phyloP scores from a whole-genome alignment of 805 yeast species.

The Hanseniaspora vineae region DNA sequence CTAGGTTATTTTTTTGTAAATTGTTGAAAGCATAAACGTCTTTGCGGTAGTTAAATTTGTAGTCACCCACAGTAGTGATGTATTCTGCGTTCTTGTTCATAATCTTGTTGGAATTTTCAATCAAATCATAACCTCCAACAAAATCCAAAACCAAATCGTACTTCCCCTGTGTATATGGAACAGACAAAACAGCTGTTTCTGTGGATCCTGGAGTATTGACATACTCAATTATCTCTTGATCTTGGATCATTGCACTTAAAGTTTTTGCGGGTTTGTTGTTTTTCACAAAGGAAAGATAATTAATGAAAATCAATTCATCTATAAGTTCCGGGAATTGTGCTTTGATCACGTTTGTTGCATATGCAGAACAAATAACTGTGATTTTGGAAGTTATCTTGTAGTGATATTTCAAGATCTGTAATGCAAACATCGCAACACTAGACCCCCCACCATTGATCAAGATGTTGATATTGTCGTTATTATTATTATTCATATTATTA shows the following conservation, averaged over 20 bases:
- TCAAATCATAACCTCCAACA: slow-evolving; percentile 50
- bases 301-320: slow-evolving; percentile 27
- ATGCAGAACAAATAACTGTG: slow-evolving; percentile 45
- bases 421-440: slow-evolving; percentile 50
- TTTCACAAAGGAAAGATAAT: slow-evolving; percentile 9
- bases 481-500: slow-evolving; percentile 1
- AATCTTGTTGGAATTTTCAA: slow-evolving; percentile 29
- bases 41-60: slow-evolving; percentile 27
- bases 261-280: slow-evolving; percentile 19
- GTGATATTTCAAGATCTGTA: slow-evolving; percentile 43
- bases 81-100: slow-evolving; percentile 40
- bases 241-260: slow-evolving; percentile 18
- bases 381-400: slow-evolving; percentile 37
- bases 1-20: slow-evolving; percentile 22
- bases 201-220: slow-evolving; percentile 16
- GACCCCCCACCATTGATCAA: slow-evolving; percentile 70
- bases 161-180: slow-evolving; percentile 27
- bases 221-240: slow-evolving; percentile 24
- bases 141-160: slow-evolving; percentile 61
- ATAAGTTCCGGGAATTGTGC: slow-evolving; percentile 27
- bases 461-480: slow-evolving; percentile 33
- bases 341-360: slow-evolving; percentile 32
- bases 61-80: slow-evolving; percentile 53
- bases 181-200: slow-evolving; percentile 13
- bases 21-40: slow-evolving; percentile 25